Evolutionary conservation across 306 rosid genomes (phyloP), one percentile per base, ranked within the genome.

Genomic region (Cicer cuneatum): DNA sequence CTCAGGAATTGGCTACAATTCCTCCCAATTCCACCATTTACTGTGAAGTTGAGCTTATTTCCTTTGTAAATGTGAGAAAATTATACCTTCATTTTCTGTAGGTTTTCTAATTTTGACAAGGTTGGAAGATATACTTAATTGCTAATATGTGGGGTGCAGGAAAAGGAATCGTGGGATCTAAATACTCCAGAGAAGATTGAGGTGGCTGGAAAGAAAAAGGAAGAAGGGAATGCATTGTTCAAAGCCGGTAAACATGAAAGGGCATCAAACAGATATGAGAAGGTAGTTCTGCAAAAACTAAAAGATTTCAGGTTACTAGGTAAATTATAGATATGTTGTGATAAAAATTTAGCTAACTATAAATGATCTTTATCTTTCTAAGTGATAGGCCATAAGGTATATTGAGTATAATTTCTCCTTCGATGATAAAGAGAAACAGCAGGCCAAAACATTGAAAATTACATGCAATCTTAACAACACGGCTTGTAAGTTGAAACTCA

Each of bases 381-480:
- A 45, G 43, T 46, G 62, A 77, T 72, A 91, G 97, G 98, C 98
- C 67, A 88, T 91, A 80, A 86, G 65, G 74, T 88, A 40, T 72
- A 76, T 88, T 0, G 96, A 90, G 37, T 87, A 84, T 53, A 94
- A 92, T 78, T n/a, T 90, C 0, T 54, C 87, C 39, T 92, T 90
- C 42, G 46, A 45, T 54, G 90, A 95, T 29, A 90, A 89, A 66
- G 98, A 90, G 85, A 90, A 77, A 46, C 87, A 82, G 62, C 78
- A 89, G 71, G 67, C 96, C 0, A 92, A 95, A 82, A 19, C 61
- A 82, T 77, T 89, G 87, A 92, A 90, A 73, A 88, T 92, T 37
- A 86, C 90, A 13, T 90, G 95, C 91, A 90, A 89, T 77, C 93
- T 95, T 59, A 95, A 95, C 29, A 66, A 84, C 42, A 98, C 96